These are phyloP conservation scores for Fulvia fulva DNA, from an alignment of 2,329 filamentous ascomycete genomes.

Conservation along the genomic window DNA sequence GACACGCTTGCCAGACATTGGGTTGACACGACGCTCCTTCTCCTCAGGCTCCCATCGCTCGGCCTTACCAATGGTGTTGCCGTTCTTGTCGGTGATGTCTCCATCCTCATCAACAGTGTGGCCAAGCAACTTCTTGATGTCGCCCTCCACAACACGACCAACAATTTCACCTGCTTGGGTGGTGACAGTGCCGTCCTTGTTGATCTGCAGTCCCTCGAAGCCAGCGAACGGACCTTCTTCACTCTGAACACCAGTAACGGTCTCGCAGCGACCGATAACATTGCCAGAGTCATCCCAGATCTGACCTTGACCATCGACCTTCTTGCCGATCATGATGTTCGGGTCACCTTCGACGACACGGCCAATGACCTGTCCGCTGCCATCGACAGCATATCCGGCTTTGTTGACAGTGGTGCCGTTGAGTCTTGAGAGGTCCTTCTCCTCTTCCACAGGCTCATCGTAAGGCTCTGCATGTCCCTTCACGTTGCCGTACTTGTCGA, in stretches of 20 bases:
- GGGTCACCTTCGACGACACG: slow-evolving; percentile 56
- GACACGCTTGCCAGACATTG: slow-evolving; percentile 55
- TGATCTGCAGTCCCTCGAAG: slow-evolving; percentile 54
- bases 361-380: slow-evolving; percentile 55
- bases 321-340: slow-evolving; percentile 55
- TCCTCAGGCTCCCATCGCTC: slow-evolving; percentile 52
- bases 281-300: slow-evolving; percentile 62
- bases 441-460: slow-evolving; percentile 46
- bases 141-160: slow-evolving; percentile 48
- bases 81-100: slow-evolving; percentile 52
- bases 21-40: slow-evolving; percentile 54
- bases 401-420: slow-evolving; percentile 62
- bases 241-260: slow-evolving; percentile 47
- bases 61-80: slow-evolving; percentile 50
- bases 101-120: slow-evolving; percentile 51
- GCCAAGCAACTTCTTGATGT: slow-evolving; percentile 49
- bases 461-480: slow-evolving; percentile 58
- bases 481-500: slow-evolving; percentile 67
- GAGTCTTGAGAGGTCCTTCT: slow-evolving; percentile 56
- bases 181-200: slow-evolving; percentile 55
- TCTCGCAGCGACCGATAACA: slow-evolving; percentile 56
- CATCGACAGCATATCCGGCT: slow-evolving; percentile 58
- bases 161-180: slow-evolving; percentile 45
- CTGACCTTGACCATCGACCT: slow-evolving; percentile 60
- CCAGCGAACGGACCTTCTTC: slow-evolving; percentile 58